These are phyloP conservation scores for Phlegmacium glaucopus DNA, from an alignment of 768 basidiomycete genomes.

Conservation along the genomic window DNA sequence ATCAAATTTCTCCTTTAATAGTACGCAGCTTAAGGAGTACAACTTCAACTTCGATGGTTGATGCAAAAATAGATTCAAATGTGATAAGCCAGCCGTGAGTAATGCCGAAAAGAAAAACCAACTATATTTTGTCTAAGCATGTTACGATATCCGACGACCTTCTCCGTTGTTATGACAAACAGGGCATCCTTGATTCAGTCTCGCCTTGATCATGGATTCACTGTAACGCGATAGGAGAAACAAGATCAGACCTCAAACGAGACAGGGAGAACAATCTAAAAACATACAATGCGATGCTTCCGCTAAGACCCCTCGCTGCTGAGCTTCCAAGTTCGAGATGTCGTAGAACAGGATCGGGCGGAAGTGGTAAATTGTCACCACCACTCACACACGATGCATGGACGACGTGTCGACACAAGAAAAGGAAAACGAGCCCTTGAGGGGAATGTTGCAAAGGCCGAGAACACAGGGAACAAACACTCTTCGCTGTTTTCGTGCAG, in stretches of 20 bases:
- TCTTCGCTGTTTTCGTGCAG: constrained; percentile 55
- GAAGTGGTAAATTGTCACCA: constrained; percentile 56
- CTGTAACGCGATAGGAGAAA: constrained; percentile 30
- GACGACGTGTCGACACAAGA: constrained; percentile 85
- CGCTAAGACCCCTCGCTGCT: constrained; percentile 45
- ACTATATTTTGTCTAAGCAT: neutral
- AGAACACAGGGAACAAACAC: constrained; percentile 64
- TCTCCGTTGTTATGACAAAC: constrained; percentile 65
- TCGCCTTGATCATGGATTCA: constrained; percentile 66
- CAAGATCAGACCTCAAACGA: neutral
- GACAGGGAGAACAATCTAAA: neutral
- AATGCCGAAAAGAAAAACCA: neutral
- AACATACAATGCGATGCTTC: constrained; percentile 79
- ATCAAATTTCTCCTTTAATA: too few relatives aligned
- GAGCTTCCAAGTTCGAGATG: constrained; percentile 36
- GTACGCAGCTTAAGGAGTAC: too few relatives aligned
- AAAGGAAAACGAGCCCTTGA: constrained; percentile 65
- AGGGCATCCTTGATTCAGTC: constrained; percentile 69
- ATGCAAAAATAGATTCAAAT: neutral
- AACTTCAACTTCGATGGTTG: neutral
- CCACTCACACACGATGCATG: constrained; percentile 78
- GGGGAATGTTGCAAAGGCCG: constrained; percentile 54
- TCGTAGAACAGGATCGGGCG: constrained; percentile 52
- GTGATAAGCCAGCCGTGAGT: neutral
- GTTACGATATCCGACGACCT: constrained; percentile 30